Base-by-base conservation (phyloP, 805 yeast genomes). In the Blastobotrys americana region DNA sequence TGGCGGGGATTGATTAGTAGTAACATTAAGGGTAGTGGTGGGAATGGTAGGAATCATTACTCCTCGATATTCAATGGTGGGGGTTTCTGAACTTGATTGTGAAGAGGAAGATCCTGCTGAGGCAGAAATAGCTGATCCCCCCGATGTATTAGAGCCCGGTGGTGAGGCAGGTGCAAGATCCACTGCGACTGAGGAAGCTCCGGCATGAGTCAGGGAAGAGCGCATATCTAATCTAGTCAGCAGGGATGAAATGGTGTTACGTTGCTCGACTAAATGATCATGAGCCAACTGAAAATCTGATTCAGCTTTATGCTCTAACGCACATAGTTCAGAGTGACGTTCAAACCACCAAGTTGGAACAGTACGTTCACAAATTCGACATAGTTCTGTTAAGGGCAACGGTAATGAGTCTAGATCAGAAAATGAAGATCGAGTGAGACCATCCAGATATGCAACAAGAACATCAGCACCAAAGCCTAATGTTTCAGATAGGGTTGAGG, bases 271-370 rank as follows among this genome's bases (percentile, higher is more conserved):
- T 2, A 90, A 67, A 16, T 73, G 70, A 53, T 93, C 97, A 52
- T 90, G 96, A 38, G 80, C 68, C 28, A 71, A 54, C 56, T 83
- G 85, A 6, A 90, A 77, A 27, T 80, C 80, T 53, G 87, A 88
- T 56, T 81, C 88, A 8, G 84, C 76, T 55, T 80, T 75, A 64
- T 88, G 95, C 60, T 89, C 97, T 28, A 85, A 75, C 22, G 84
- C 70, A 56, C 99, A 93, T 39, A 84, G 67, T 57, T 88, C 93
- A 1, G 90, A 82, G 64, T 93, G 99, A 41, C 81, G 74, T 55
- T 90, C 98, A 34, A 93, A 70, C 83, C 95, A 93, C 98, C 98
- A 93, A 3, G 88, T 84, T 3, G 95, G 96, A n/a, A 88, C 80
- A 39, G 75, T 75, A 23, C 80, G 78, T 58, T 93, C 99, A 64